phyloP scores from a whole-genome alignment of 2,329 filamentous ascomycete genomes.

The Metarhizium humberi region DNA sequence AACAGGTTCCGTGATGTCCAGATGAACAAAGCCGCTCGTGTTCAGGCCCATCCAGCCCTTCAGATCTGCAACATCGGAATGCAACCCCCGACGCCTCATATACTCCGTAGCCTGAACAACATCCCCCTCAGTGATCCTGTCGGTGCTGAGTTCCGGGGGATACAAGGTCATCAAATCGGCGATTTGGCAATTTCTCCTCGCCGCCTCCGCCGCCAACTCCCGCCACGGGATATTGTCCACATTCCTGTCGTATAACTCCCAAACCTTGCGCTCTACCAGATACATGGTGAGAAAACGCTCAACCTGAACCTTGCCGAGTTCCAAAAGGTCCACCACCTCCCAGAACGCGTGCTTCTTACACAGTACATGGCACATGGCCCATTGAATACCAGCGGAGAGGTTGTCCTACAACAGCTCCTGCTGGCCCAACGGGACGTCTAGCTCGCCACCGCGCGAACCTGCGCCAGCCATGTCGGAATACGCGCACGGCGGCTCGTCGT shows the following conservation, averaged over 20 bases:
- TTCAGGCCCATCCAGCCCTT: slow-evolving; percentile 7
- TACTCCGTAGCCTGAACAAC: slow-evolving; percentile 11
- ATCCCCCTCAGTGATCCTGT: slow-evolving; percentile 11
- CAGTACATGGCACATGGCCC: slow-evolving; percentile 17
- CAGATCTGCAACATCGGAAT: slow-evolving; percentile 4
- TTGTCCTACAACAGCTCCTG: slow-evolving; percentile 12
- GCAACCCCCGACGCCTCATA: slow-evolving; percentile 6
- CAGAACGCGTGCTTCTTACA: slow-evolving; percentile 11
- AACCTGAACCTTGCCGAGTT: slow-evolving; percentile 12
- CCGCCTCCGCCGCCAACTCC: slow-evolving; percentile 6
- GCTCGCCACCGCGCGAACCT: not conserved
- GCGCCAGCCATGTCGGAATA: not conserved
- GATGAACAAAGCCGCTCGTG: slow-evolving; percentile 13
- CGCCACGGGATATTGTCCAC: slow-evolving; percentile 8
- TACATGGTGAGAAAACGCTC: slow-evolving; percentile 15
- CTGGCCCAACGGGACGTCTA: not conserved
- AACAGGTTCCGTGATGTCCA: slow-evolving; percentile 14
- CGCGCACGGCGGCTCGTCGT: not conserved
- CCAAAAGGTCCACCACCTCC: slow-evolving; percentile 10
- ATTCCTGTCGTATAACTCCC: slow-evolving; percentile 11
- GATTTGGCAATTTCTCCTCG: slow-evolving; percentile 5
- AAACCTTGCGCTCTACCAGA: slow-evolving; percentile 10
- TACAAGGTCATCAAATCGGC: slow-evolving; percentile 7
- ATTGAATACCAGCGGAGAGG: slow-evolving; percentile 15
- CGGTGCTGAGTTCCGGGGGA: slow-evolving; percentile 16